Base-by-base conservation (phyloP, 129 eudicot genomes). In the Ambrosia trifida region DNA sequence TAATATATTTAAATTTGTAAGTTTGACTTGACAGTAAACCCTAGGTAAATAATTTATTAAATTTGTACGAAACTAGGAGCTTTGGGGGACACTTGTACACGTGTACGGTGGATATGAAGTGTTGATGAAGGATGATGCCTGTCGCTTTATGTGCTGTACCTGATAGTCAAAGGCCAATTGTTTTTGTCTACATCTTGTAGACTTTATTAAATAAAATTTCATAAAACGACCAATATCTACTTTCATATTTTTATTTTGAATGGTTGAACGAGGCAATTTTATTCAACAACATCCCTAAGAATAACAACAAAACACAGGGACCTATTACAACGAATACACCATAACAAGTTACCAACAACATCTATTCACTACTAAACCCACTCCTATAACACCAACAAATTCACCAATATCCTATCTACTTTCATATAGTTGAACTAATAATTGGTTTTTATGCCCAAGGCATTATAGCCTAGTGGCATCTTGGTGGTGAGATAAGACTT, bases 81-180 rank as follows among this genome's bases (percentile, higher is more conserved):
- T 18, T n/a, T 12, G 43, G 28, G 54, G 24, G 43, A 54, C 46
- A 43, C 63, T 66, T 66, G 31, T 28, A 66, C 68, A 76, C 75
- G 75, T 76, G 69, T 62, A 76, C 81, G 81, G 81, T 59, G 64
- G 47, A 49, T 61, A 69, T 36, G 13, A 69, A 59, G 46, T n/a
- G 50, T 38, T 11, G 36, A 30, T 67, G 74, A 58, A 50, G 52
- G 63, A 46, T 54, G 46, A 60, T 59, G 56, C 33, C 7, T 76
- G 75, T 75, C 81, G 63, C 53, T 76, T 41, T 44, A 38, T 75
- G 57, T 66, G 79, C 60, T 75, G 68, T 66, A 66, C 64, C 81
- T 68, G 76, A 61, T 76, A 76, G 81, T 76, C 81, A 76, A 76
- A 69, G 64, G 76, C 76, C 80, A 69, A 33, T 69, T 59, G 28